phyloP scores from a whole-genome alignment of 176 grass and related monocot genomes.

The Thalia dealbata region DNA sequence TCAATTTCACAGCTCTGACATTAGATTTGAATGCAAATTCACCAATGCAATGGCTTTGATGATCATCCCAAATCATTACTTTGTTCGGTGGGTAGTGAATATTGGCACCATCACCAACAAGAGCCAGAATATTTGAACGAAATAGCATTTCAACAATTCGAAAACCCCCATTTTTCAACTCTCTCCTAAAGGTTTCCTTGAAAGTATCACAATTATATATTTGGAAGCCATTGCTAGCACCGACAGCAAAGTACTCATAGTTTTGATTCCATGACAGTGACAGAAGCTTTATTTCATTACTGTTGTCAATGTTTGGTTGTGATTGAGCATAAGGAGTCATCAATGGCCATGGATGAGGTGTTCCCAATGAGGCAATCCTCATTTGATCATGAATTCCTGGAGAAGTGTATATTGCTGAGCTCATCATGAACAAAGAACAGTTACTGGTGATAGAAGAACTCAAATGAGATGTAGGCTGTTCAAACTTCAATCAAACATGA shows the following conservation, averaged over 20 bases:
- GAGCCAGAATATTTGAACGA: constrained; percentile 5
- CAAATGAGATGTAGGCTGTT: not conserved
- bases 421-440: not conserved
- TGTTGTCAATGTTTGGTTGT: not conserved
- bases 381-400: not conserved
- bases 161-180: constrained; percentile 7
- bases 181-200: constrained; percentile 7
- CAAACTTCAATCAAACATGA: not conserved
- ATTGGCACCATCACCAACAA: not conserved
- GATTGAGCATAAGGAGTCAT: not conserved
- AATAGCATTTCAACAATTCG: constrained; percentile 6
- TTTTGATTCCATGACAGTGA: constrained; percentile 6
- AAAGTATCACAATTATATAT: constrained; percentile 2
- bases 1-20: not conserved
- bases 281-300: not conserved
- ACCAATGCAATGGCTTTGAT: constrained; percentile 4
- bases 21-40: constrained; percentile 6
- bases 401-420: not conserved
- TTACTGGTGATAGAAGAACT: not conserved
- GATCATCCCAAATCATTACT: constrained; percentile 8
- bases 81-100: constrained; percentile 2
- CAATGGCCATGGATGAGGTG: not conserved
- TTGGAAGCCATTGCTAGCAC: not conserved
- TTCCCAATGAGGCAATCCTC: constrained; percentile 1
- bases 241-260: constrained; percentile 1